phyloP scores from a whole-genome alignment of 306 rosid genomes.

The Cucurbita argyrosperma region DNA sequence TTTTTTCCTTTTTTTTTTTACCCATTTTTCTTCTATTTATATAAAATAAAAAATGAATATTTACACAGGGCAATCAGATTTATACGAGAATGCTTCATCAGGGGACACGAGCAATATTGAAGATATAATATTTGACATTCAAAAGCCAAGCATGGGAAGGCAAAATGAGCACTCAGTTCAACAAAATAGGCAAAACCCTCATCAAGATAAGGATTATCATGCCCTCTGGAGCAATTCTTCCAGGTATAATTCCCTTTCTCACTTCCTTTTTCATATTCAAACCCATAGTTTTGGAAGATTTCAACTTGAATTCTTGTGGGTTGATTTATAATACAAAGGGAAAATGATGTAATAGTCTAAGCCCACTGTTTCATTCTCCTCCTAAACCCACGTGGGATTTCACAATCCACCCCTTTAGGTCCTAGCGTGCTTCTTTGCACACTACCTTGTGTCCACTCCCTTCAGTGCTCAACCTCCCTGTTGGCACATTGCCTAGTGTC shows the following conservation, averaged over 20 bases:
- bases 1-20: neutral
- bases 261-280: neutral
- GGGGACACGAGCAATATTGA: conserved; percentile 59
- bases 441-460: no score
- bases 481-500: no score
- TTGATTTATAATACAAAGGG: no score
- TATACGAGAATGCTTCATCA: conserved; percentile 64
- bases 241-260: conserved; percentile 16
- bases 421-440: no score
- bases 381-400: no score
- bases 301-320: neutral
- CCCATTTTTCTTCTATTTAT: neutral
- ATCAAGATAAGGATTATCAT: conserved; percentile 37
- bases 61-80: conserved; percentile 44
- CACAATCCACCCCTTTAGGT: no score
- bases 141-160: conserved; percentile 27
- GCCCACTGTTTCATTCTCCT: no score
- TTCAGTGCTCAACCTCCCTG: no score
- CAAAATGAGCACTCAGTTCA: conserved; percentile 27
- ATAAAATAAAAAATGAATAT: neutral
- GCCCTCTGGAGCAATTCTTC: conserved; percentile 71
- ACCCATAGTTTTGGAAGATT: neutral
- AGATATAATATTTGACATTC: conserved; percentile 52
- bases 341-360: neutral
- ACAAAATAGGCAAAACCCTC: conserved; percentile 34